Evolutionary conservation across 2,329 filamentous ascomycete species (phyloP).

Genomic region (Corniculantispora saksenae): DNA sequence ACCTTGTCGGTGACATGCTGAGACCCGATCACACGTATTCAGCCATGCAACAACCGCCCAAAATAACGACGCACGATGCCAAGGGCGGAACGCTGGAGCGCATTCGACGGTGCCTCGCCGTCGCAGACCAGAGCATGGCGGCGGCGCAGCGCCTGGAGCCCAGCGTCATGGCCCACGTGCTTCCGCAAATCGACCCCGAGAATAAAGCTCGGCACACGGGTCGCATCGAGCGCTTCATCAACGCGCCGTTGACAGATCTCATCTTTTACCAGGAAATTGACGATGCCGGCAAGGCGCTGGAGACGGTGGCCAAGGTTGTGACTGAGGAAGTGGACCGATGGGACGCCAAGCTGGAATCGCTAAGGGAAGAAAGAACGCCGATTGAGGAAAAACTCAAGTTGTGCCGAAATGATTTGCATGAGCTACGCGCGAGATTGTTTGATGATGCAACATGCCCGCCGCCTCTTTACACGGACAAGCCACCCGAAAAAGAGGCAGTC

Average conservation of each 20-base stretch:
- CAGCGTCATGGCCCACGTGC: not conserved
- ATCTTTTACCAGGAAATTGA: conserved; percentile 10
- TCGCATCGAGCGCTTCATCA: not conserved
- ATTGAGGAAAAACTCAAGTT: not conserved
- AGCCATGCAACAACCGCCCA: not conserved
- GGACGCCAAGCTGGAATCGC: not conserved
- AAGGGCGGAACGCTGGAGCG: not conserved
- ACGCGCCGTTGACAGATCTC: conserved; percentile 4
- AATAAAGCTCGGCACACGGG: not conserved
- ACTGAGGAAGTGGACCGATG: not conserved
- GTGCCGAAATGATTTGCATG: not conserved
- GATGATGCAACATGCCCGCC: not conserved
- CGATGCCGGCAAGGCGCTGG: conserved; percentile 4
- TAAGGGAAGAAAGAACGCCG: not conserved
- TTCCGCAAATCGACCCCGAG: conserved; percentile 2
- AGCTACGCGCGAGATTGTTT: not conserved
- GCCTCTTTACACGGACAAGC: not conserved
- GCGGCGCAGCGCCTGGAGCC: conserved; percentile 6
- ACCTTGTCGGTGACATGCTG: not conserved
- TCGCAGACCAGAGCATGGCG: conserved; percentile 1
- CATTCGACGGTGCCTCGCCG: not conserved
- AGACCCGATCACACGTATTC: not conserved
- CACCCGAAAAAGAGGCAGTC: not conserved
- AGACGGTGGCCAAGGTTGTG: not conserved
- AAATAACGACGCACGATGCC: not conserved